phyloP scores from a whole-genome alignment of 2,329 filamentous ascomycete species.

The Setomelanomma holmii region DNA sequence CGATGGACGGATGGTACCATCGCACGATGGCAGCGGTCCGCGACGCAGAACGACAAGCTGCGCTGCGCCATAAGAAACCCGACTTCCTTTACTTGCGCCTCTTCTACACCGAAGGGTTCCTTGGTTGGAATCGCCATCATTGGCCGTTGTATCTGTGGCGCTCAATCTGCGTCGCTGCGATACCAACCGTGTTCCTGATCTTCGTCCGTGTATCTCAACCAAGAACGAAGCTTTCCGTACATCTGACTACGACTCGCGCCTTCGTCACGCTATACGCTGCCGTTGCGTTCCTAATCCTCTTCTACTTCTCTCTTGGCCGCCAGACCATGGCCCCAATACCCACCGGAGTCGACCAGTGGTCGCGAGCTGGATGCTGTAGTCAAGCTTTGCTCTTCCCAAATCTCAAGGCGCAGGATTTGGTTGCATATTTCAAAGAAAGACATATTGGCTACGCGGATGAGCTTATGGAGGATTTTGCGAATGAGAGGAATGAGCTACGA shows the following conservation, averaged over 20 bases:
- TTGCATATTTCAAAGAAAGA: conserved; percentile 43
- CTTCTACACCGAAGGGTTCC: conserved; percentile 56
- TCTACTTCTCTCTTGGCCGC: conserved; percentile 53
- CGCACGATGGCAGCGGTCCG: conserved; percentile 48
- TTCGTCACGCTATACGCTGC: conserved; percentile 26
- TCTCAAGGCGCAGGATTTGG: conserved; percentile 29
- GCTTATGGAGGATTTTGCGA: conserved; percentile 52
- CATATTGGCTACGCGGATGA: conserved; percentile 49
- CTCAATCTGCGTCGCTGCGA: conserved; percentile 33
- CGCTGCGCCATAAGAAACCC: conserved; percentile 24
- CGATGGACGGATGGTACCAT: conserved; percentile 57
- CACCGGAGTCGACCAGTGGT: conserved; percentile 50
- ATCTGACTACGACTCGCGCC: conserved; percentile 25
- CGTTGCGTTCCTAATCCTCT: conserved; percentile 21
- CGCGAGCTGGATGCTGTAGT: conserved; percentile 53
- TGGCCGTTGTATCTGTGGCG: conserved; percentile 49
- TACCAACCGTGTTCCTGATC: conserved; percentile 33
- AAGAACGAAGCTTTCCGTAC: conserved; percentile 25
- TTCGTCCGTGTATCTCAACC: conserved; percentile 32
- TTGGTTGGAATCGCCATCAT: conserved; percentile 55
- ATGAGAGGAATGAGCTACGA: conserved; percentile 46
- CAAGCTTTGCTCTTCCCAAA: conserved; percentile 55
- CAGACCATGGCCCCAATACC: conserved; percentile 48
- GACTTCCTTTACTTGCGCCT: conserved; percentile 54
- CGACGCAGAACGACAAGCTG: conserved; percentile 40